These are phyloP conservation scores for Trapa bicornis DNA, from an alignment of 345 rosid genomes.

Conservation along the genomic window DNA sequence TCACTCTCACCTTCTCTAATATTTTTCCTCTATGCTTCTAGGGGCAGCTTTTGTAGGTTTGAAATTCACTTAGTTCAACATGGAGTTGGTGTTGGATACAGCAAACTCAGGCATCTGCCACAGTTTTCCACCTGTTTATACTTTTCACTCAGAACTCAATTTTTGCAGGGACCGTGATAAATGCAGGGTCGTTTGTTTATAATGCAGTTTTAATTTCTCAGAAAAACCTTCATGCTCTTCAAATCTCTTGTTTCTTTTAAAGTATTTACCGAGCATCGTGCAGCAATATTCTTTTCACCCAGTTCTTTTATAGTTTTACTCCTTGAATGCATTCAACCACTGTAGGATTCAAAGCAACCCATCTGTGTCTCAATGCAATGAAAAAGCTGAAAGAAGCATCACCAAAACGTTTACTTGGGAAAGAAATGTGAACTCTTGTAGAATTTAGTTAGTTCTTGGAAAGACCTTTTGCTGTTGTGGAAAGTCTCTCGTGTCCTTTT, in stretches of 20 bases:
- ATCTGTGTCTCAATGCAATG: too few species aligned
- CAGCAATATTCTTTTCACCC: neutral
- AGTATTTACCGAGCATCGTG: neutral
- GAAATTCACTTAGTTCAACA: slow-evolving; percentile 17
- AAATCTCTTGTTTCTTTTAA: neutral
- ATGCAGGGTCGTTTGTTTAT: slow-evolving; percentile 7
- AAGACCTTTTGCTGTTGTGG: too few species aligned
- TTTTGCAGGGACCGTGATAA: slow-evolving; percentile 10
- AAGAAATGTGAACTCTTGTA: too few species aligned
- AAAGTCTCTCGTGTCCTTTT: too few species aligned
- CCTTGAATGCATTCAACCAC: too few species aligned
- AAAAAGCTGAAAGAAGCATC: too few species aligned
- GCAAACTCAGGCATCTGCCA: slow-evolving; percentile 4
- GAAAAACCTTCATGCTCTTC: neutral
- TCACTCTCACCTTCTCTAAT: slow-evolving; percentile 8
- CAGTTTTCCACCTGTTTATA: neutral
- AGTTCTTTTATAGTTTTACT: neutral
- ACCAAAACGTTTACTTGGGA: too few species aligned
- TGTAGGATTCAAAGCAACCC: too few species aligned
- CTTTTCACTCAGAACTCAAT: slow-evolving; percentile 1
- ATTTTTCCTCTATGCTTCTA: slow-evolving; percentile 11
- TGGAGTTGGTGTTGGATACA: slow-evolving; percentile 13
- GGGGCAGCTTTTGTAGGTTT: slow-evolving; percentile 21
- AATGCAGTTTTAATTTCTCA: neutral
- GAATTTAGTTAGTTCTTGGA: too few species aligned